Evolutionary conservation across 2,329 filamentous ascomycete genomes (phyloP), one percentile per base, ranked within the genome.

Genomic region (Leptosphaerulina australis): DNA sequence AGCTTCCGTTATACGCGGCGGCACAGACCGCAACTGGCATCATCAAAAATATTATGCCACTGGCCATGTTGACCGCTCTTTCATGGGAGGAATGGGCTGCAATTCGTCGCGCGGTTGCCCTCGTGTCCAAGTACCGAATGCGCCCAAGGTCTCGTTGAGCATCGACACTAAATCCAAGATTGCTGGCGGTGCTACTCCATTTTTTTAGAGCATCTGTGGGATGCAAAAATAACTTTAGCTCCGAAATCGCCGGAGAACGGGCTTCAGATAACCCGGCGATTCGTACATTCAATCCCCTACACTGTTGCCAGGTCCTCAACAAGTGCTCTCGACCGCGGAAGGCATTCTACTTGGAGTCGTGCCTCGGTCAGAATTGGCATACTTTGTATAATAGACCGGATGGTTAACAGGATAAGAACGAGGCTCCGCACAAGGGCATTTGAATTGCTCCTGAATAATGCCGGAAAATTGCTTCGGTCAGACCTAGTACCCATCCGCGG

Each of bases 321-420:
- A 47, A 44, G 34, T 17, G 37, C 22, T 28, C 26, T 47, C 20
- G 29, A 47, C 18, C 44, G n/a, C 57, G 56, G 56, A 56, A 55
- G 33, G 38, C 33, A 49, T 49, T 18, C 51, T 56, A 17, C 14
- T 55, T 56, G 3, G 17, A 53, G 35, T 45, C 28, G 12, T 44
- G 43, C 55, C 53, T 60, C 60, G 58, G 58, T 38, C 47, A 37
- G 24, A 31, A 20, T 30, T 26, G 37, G 20, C 14, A 38, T 29
- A 15, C 44, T 26, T 29, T 40, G 36, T 47, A 10, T 18, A 7
- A 46, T 31, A 46, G 30, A 12, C 41, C 41, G 36, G 48, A 15
- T 33, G 33, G 24, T 33, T 28, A 28, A 26, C 48, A 36, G 17
- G 39, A 46, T 46, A 36, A 41, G 51, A 47, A 47, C 41, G 29